Conservation (phyloP, 495 filamentous ascomycete species). For the Chlorociboria aeruginascens region DNA sequence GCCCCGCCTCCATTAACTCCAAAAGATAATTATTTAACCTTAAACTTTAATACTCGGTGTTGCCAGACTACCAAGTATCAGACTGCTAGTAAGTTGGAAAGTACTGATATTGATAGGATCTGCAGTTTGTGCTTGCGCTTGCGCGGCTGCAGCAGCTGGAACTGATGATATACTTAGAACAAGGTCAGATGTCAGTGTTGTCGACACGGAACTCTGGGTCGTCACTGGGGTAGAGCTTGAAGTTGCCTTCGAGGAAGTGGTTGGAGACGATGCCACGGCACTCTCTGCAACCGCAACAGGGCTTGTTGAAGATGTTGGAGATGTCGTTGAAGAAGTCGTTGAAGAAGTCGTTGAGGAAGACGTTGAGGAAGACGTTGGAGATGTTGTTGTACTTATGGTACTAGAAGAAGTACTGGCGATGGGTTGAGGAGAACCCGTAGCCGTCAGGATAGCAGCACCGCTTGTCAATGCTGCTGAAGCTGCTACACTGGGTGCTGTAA, state of each 20-base stretch:
- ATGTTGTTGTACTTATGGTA: background rate
- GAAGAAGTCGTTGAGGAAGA: background rate
- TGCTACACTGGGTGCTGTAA: background rate
- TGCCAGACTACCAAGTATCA: conserved; percentile 23
- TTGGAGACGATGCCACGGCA: background rate
- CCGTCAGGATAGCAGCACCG: background rate
- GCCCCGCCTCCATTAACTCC: background rate
- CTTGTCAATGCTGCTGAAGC: background rate
- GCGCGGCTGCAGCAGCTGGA: background rate
- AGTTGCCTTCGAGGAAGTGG: conserved; percentile 6
- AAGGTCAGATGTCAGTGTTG: conserved; percentile 13
- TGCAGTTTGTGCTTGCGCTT: background rate
- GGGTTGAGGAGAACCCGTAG: background rate
- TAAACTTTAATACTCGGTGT: conserved; percentile 4
- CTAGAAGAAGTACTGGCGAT: background rate
- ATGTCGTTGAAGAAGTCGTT: conserved; percentile 1
- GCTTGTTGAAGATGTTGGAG: background rate
- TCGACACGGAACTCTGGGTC: background rate
- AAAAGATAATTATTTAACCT: background rate
- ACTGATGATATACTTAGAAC: conserved; percentile 1
- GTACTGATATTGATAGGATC: conserved; percentile 23
- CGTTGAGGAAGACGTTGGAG: background rate
- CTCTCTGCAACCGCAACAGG: background rate
- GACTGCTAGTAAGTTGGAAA: conserved; percentile 18
- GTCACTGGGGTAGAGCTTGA: conserved; percentile 3